These are phyloP conservation scores for Coemansia asiatica DNA, from an alignment of 192 early-diverging fungal species.

Conservation along the genomic window DNA sequence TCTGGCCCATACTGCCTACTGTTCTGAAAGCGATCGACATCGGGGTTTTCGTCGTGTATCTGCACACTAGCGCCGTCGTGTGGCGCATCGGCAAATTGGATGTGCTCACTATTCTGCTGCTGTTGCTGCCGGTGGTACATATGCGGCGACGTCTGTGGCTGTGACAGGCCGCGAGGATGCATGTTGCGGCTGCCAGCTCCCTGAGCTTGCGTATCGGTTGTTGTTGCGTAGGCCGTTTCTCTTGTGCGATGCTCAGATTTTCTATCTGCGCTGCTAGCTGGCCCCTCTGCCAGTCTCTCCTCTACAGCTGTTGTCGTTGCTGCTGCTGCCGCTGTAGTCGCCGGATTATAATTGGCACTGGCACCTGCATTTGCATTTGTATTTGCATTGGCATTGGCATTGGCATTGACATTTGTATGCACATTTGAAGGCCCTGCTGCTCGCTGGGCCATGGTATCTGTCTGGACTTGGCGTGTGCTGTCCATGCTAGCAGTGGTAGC, in stretches of 20 bases:
- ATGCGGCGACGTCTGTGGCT: neutral
- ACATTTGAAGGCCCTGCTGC: constrained; percentile 1
- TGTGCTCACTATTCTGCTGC: neutral
- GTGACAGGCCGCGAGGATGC: neutral
- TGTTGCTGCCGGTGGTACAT: neutral
- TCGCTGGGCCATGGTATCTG: neutral
- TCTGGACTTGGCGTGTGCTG: constrained; percentile 21
- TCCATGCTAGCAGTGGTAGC: constrained; percentile 48
- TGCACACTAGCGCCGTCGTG: neutral
- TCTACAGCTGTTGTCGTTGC: too few species aligned
- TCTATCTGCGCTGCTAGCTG: too few species aligned
- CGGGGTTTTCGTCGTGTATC: neutral
- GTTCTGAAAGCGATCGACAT: neutral
- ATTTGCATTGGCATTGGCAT: neutral
- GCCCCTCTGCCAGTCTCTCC: too few species aligned
- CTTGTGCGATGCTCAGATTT: too few species aligned
- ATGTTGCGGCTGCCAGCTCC: too few species aligned
- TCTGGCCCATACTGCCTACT: neutral
- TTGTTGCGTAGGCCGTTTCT: too few species aligned
- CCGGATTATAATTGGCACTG: too few species aligned
- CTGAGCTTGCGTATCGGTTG: too few species aligned
- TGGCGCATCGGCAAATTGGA: neutral
- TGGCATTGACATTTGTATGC: neutral
- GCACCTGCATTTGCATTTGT: too few species aligned
- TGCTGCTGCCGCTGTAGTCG: too few species aligned